Base-by-base conservation (phyloP, 352 stramenopile genomes). In the Globisporangium cylindrosporum region DNA sequence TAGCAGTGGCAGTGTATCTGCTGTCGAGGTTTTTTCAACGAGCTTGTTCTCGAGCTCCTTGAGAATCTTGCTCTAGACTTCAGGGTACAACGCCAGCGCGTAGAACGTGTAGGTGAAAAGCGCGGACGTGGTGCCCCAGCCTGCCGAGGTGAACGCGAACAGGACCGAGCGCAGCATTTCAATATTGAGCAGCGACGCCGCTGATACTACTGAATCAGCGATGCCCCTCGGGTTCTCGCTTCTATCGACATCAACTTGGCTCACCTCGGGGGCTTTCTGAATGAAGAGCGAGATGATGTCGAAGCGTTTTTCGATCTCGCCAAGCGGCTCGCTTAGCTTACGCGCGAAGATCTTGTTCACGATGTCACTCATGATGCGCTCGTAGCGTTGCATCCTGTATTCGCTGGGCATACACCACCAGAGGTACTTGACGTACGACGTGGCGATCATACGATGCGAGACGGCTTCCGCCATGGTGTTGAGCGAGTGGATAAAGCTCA, bases 321-420 rank as follows among this genome's bases (percentile, higher is more conserved):
- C 72, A 15, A 61, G 53, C 8, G 72, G 46, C 34, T 89, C 75
- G 25, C 68, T 24, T n/a, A 89, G 71, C 43, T 75, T 69, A 2
- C 69, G 68, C 3, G 67, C 46, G 27, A 88, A 62, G 15, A 90
- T 79, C 3, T 71, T 14, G 57, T 90, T 77, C 1, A 72, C 78
- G 29, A 91, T 76, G 2, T 43, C 59, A 0, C 55, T 72, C 34
- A 86, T 74, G 3, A 70, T 59, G 5, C 51, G 29, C 0, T 68
- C 74, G 38, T 72, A 51, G n/a, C 61, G 64, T 25, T 73, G 73
- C 29, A 88, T 56, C 18, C 57, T 74, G 65, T 76, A 79, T 58
- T 91, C 79, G 57, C 79, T 88, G 1, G 82, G 79, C 82, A 91
- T 89, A 57, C 75, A 25, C 80, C 82, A 89, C 27, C 73, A 65